A percentile compares a stretch with the other conserved stretches of the same genome.
phyloP scores from a whole-genome alignment of 163 green algal species.

The Trebouxiophyceae sp. region DNA sequence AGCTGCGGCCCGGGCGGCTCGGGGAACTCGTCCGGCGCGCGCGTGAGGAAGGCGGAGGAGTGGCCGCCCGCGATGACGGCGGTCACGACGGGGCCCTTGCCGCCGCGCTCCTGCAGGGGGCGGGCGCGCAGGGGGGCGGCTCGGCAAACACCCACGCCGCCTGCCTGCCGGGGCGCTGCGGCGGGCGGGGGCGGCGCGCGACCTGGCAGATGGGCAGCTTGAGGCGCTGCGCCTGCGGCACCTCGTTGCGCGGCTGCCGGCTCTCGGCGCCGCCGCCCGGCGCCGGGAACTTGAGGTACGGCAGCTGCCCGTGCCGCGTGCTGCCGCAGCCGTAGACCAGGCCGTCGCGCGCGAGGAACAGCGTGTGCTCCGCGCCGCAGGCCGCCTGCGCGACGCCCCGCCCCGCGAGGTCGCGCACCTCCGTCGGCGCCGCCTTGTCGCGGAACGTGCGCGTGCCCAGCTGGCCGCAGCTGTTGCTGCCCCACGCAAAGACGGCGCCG shows the following conservation, averaged over 20 bases:
- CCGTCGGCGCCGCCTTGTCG: constrained; percentile 28
- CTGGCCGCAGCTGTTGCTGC: constrained; percentile 48
- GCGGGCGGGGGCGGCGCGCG: not conserved
- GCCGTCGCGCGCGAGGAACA: constrained; percentile 69
- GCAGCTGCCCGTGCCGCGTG: constrained; percentile 51
- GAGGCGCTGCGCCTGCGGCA: not conserved
- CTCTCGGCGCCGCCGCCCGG: not conserved
- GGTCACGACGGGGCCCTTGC: constrained; percentile 41
- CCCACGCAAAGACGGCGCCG: constrained; percentile 59
- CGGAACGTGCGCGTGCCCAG: constrained; percentile 55
- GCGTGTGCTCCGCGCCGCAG: constrained; percentile 54
- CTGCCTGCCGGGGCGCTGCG: not conserved
- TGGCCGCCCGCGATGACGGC: constrained; percentile 49
- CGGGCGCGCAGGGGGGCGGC: not conserved
- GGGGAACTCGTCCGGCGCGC: constrained; percentile 51
- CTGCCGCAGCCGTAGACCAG: constrained; percentile 59
- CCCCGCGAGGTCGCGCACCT: constrained; percentile 26
- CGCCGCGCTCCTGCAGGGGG: constrained; percentile 1
- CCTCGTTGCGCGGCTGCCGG: not conserved
- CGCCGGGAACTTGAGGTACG: constrained; percentile 13
- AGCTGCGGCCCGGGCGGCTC: constrained; percentile 17
- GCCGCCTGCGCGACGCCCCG: constrained; percentile 25
- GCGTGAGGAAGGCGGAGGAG: constrained; percentile 61
- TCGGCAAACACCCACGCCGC: not conserved
- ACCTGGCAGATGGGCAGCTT: not conserved